Conservation (phyloP, 768 basidiomycete species). For the Pleurotus platypus region DNA sequence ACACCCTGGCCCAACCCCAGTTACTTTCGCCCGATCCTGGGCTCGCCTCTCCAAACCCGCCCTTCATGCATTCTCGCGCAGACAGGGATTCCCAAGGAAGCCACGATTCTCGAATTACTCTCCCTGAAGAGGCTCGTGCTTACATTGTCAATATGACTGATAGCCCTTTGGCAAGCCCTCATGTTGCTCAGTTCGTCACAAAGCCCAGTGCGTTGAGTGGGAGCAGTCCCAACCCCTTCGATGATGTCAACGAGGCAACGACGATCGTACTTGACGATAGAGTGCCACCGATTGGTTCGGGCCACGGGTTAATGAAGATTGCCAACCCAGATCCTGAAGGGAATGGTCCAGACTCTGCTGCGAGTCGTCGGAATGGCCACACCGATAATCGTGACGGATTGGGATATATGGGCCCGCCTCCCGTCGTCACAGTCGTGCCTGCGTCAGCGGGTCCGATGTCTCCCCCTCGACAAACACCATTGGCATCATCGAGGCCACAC, state of each 20-base stretch:
- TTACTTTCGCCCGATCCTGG: slow-evolving; percentile 31
- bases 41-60: slow-evolving; percentile 23
- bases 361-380: not conserved
- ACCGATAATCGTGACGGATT: too few relatives aligned
- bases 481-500: slow-evolving; percentile 16
- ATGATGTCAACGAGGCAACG: not conserved
- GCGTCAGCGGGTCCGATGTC: slow-evolving; percentile 2
- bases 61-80: slow-evolving; percentile 9
- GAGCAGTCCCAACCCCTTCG: not conserved
- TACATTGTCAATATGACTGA: slow-evolving; percentile 70
- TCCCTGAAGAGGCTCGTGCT: slow-evolving; percentile 74
- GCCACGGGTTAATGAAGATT: not conserved
- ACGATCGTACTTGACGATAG: not conserved
- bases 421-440: slow-evolving; percentile 12
- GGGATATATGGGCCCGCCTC: not conserved
- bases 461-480: slow-evolving; percentile 14
- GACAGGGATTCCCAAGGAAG: slow-evolving; percentile 3
- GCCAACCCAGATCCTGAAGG: not conserved
- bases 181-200: slow-evolving; percentile 32
- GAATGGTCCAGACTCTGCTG: not conserved
- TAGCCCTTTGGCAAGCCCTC: slow-evolving; percentile 56
- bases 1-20: slow-evolving; percentile 18
- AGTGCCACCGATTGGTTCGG: not conserved
- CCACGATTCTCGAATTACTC: slow-evolving; percentile 65
- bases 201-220: slow-evolving; percentile 14